phyloP scores from a whole-genome alignment of 1,139 yeast genomes.

The Suhomyces panamericanus region DNA sequence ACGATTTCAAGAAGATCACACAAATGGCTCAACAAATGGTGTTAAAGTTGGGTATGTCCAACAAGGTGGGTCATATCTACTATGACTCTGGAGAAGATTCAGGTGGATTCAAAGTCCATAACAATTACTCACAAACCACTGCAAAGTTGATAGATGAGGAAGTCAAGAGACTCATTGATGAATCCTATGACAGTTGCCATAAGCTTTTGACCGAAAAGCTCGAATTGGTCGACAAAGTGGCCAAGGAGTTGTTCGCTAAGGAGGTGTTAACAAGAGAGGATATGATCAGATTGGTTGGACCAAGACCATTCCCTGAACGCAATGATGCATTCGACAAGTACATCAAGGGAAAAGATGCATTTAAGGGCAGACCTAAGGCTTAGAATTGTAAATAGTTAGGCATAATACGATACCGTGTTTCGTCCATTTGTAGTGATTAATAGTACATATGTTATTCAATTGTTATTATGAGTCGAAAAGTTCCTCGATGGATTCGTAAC shows the following conservation, averaged over 20 bases:
- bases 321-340: constrained; percentile 95
- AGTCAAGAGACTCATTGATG: constrained; percentile 64
- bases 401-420: constrained; percentile 22
- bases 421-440: constrained; percentile 18
- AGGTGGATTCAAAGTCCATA: constrained; percentile 56
- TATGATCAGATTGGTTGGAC: constrained; percentile 83
- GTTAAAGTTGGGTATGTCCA: constrained; percentile 86
- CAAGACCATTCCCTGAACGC: constrained; percentile 85
- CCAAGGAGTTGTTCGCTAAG: constrained; percentile 76
- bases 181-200: constrained; percentile 58
- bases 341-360: constrained; percentile 46
- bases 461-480: constrained; percentile 20
- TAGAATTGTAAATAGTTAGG: constrained; percentile 5
- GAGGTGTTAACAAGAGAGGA: constrained; percentile 90
- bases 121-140: constrained; percentile 70
- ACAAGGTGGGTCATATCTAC: constrained; percentile 77
- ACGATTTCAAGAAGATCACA: constrained; percentile 94
- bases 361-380: constrained; percentile 18
- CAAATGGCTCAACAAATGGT: constrained; percentile 94
- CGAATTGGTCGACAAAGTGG: constrained; percentile 78
- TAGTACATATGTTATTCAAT: not conserved
- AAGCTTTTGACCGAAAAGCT: constrained; percentile 65
- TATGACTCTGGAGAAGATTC: constrained; percentile 53
- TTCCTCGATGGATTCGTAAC: constrained; percentile 26
- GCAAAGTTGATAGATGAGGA: constrained; percentile 67